Base-by-base conservation (phyloP, 2,329 filamentous ascomycete species). In the Periglandula ipomoeae region DNA sequence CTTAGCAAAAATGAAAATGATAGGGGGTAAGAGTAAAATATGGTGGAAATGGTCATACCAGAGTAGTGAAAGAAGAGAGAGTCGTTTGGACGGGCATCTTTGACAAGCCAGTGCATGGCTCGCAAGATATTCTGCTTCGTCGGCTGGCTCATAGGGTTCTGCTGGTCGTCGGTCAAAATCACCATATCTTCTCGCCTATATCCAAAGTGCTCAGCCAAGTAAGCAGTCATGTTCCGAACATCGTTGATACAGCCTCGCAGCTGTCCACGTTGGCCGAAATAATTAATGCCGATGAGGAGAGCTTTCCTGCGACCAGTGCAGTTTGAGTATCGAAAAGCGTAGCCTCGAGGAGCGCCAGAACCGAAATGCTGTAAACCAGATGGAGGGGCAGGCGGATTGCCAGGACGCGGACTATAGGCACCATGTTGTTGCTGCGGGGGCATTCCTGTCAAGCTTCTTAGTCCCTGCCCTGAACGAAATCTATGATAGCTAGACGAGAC, bases 111-210 rank as follows among this genome's bases (percentile, higher is more conserved):
- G 65, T 96, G 90, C 91, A 97, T 97, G 26, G 91, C 91, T 47
- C 91, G 81, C 34, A 97, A 68, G 49, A 97, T 95, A 63, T 97
- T 97, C 57, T 88, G 86, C 67, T 96, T 96, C 5, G 89, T 95
- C 8, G 91, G 91, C 70, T 95, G 89, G 68, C 89, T 95, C 87
- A 96, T 95, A 23, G 89, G 88, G 59, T 95, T 95, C 65, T 95
- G 89, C 70, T 96, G 90, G 64, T 97, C 91, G 63, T 97, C 91
- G 35, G 91, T 96, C 64, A 97, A 76, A 53, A 93, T 84, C 19
- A 97, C 91, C 91, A 97, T 97, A 62, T 97, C 90, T 67, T 96
- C 91, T 50, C 89, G 76, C 69, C 89, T 89, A 67, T 97, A 97
- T 26, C 87, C 87, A 65, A 94, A 96, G 61, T 89, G 83, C 66